Evolutionary conservation across 495 filamentous ascomycete species (phyloP), one percentile per base, ranked within the genome.

Genomic region (Filosporella fistucella): DNA sequence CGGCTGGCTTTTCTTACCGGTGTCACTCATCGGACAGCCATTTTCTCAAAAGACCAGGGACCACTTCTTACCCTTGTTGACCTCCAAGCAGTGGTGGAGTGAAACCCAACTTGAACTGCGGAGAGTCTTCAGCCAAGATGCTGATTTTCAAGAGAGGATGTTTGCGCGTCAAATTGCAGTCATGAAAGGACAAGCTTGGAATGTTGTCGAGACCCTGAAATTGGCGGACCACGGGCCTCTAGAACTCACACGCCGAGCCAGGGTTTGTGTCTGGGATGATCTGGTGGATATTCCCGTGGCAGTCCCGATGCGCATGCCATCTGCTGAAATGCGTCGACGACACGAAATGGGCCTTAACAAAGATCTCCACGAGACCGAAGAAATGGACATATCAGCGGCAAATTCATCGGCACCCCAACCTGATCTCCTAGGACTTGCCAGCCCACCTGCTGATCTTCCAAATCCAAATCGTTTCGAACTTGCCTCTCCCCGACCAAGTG

Each of bases 141-240:
- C 87, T 0, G 93, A 97, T 65, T 98, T 98, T 63, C 88, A 97
- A 58, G 93, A 98, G 67, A 82, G 86, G 64, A 98, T 98, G 93
- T 98, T 94, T 65, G 89, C 88, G 14, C 77, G 86, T 43, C 93
- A 98, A 59, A 95, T 97, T 38, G 91, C 94, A 1, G 93, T 98
- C 32, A 93, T 98, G 87, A 98, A 98, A 68, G 93, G 93, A 4
- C 93, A 98, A 59, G 93, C 94, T 8, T 98, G 91, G 88, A 98
- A 98, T 64, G 93, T 98, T 2, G 90, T 98, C 8, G 93, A 98
- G 69, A 96, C 91, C 10, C 71, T 98, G 42, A 98, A 98, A 60
- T 85, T 83, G 3, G 74, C 77, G 1, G 94, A 96, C 63, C 91
- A 96, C 55, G 93, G 93, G 1, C 93, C 93, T 1, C 71, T 98